These are phyloP conservation scores for Entomortierella lignicola DNA, from an alignment of 192 early-diverging fungal species.

Conservation along the genomic window DNA sequence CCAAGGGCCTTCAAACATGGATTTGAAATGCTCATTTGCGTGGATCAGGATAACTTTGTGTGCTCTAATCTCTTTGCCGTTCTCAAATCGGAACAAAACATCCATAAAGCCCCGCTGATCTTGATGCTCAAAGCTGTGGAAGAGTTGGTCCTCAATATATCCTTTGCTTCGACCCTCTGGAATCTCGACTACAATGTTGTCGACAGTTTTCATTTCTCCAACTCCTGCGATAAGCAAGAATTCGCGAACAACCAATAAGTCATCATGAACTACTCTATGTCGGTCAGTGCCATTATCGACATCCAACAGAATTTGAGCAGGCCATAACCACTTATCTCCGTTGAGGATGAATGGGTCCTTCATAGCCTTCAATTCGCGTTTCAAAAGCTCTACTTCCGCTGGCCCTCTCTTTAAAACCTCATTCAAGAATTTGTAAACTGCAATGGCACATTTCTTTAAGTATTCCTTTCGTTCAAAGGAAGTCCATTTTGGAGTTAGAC, in stretches of 20 bases:
- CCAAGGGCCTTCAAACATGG: slow-evolving; percentile 17
- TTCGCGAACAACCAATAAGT: not conserved
- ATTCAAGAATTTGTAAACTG: slow-evolving; percentile 4
- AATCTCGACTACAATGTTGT: not conserved
- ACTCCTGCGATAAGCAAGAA: slow-evolving; percentile 26
- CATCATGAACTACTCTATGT: not conserved
- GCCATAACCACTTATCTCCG: slow-evolving; percentile 16
- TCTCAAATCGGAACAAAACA: slow-evolving; percentile 15
- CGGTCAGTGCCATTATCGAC: slow-evolving; percentile 13
- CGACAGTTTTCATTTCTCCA: slow-evolving; percentile 2
- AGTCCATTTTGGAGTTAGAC: not conserved
- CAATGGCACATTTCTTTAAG: not conserved
- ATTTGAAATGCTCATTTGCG: slow-evolving; percentile 8
- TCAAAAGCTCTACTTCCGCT: not conserved
- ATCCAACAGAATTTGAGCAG: slow-evolving; percentile 20
- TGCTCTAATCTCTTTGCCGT: slow-evolving; percentile 9
- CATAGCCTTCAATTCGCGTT: not conserved
- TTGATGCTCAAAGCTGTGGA: slow-evolving; percentile 15
- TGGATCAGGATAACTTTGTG: slow-evolving; percentile 28
- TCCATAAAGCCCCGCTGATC: slow-evolving; percentile 32
- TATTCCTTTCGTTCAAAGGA: not conserved
- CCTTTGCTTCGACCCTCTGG: not conserved
- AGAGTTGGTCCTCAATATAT: slow-evolving; percentile 1
- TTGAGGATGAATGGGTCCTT: slow-evolving; percentile 18
- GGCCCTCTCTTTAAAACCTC: not conserved